phyloP scores from a whole-genome alignment of 1,284 basidiomycete genomes.

The Cutaneotrichosporon dermatis region DNA sequence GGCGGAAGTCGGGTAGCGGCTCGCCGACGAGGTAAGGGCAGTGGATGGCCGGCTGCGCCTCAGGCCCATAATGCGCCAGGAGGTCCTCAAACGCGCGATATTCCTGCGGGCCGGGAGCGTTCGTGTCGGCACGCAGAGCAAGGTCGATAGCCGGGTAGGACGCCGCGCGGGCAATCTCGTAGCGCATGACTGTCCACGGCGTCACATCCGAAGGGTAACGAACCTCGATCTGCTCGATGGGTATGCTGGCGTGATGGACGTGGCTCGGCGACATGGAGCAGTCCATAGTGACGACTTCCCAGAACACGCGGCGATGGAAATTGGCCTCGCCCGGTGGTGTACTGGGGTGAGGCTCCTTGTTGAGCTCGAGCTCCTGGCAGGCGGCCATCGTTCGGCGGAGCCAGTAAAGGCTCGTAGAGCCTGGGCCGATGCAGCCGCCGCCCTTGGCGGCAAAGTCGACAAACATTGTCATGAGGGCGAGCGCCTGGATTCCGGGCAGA shows the following conservation, averaged over 20 bases:
- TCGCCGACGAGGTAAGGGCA: slow-evolving; percentile 32
- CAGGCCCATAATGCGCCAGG: slow-evolving; percentile 25
- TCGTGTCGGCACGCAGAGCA: slow-evolving; percentile 34
- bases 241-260: slow-evolving; percentile 36
- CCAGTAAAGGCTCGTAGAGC: slow-evolving; percentile 38
- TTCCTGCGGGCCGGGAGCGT: slow-evolving; percentile 28
- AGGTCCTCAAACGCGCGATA: slow-evolving; percentile 25
- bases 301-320: slow-evolving; percentile 40
- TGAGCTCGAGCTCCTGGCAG: slow-evolving; percentile 38
- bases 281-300: slow-evolving; percentile 38
- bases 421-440: slow-evolving; percentile 18
- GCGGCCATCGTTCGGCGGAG: slow-evolving; percentile 41
- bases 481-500: slow-evolving; percentile 40
- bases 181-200: slow-evolving; percentile 21
- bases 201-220: slow-evolving; percentile 22
- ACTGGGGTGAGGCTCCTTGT: slow-evolving; percentile 41
- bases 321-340: slow-evolving; percentile 34
- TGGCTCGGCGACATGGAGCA: slow-evolving; percentile 41
- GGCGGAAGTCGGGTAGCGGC: slow-evolving; percentile 22
- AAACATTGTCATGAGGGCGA: slow-evolving; percentile 36
- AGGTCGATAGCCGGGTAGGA: slow-evolving; percentile 35
- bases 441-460: slow-evolving; percentile 43
- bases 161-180: slow-evolving; percentile 36
- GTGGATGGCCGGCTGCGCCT: slow-evolving; percentile 25
- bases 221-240: slow-evolving; percentile 37